Evolutionary conservation across 371 early-diverging fungal genomes (phyloP).

Genomic region (Sanchytrium tribonematis): DNA sequence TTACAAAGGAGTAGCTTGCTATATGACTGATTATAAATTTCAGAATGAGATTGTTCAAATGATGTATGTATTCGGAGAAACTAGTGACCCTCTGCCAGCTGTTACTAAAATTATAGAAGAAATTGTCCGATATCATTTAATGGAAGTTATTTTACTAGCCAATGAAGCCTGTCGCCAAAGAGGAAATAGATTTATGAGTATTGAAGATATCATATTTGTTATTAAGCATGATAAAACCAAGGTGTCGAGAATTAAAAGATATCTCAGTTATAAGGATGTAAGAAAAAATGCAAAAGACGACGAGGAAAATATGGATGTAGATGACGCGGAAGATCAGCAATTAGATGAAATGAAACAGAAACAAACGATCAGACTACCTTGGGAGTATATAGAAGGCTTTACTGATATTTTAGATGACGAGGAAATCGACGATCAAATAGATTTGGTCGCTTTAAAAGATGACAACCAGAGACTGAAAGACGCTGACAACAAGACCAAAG

Average conservation of each 20-base stretch:
- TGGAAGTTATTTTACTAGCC: slow-evolving; percentile 40
- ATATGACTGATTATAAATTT: slow-evolving; percentile 21
- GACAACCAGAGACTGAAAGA: slow-evolving; percentile 11
- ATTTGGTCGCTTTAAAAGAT: background rate
- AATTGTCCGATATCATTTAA: slow-evolving; percentile 74
- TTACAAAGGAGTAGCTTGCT: no score
- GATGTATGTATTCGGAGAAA: slow-evolving; percentile 95
- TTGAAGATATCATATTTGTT: slow-evolving; percentile 84
- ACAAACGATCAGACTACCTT: slow-evolving; percentile 30
- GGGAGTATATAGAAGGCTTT: slow-evolving; percentile 3
- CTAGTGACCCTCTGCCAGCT: slow-evolving; percentile 55
- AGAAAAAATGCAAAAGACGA: slow-evolving; percentile 49
- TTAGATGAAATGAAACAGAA: slow-evolving; percentile 41
- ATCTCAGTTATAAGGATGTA: slow-evolving; percentile 81
- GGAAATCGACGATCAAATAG: background rate
- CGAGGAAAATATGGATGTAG: slow-evolving; percentile 34
- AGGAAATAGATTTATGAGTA: slow-evolving; percentile 4
- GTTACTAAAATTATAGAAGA: slow-evolving; percentile 66
- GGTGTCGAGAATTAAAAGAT: slow-evolving; percentile 59
- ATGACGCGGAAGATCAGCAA: slow-evolving; percentile 54
- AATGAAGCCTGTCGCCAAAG: background rate
- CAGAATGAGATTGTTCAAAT: slow-evolving; percentile 64
- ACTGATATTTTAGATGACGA: background rate
- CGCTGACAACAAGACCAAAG: slow-evolving; percentile 69
- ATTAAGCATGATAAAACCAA: slow-evolving; percentile 76